Evolutionary conservation across 1,139 yeast genomes (phyloP), one percentile per base, ranked within the genome.

Genomic region (Blastobotrys elegans): DNA sequence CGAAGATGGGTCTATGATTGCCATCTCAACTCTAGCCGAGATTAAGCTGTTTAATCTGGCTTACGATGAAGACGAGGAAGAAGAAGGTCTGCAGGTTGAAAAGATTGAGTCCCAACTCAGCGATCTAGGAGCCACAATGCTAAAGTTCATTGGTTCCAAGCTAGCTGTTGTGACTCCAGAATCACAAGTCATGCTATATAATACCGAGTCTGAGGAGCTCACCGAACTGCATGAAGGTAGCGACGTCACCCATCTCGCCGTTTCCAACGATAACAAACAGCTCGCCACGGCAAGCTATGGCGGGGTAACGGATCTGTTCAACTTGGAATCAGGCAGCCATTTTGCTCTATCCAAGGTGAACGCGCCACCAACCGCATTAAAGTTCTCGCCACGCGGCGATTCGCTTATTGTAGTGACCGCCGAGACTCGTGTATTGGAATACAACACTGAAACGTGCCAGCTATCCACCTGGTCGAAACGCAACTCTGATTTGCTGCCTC

Each of bases 401-500:
- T 77, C 85, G 2, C 67, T 90, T 32, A 64, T 84, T 17, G 80
- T 84, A 8, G 75, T 84, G 24, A 81, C 92, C 3, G 80, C 84
- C 46, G 95, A 87, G 48, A 85, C 84, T 63, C 82, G 79, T 57
- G 65, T 92, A 22, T 76, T 76, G 53, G 97, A 90, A 66, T 83
- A 87, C 56, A 70, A 73, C 42, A 58, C 71, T n/a, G 48, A 37
- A 11, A 51, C 56, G 4, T 54, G 55, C 26, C 49, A 57, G 41
- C 70, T 86, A 53, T 83, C 96, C 0, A 61, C 76, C 6, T 92
- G 98, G 98, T 82, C 95, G 7, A 79, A 79, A 56, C 71, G 76
- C 48, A 88, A 88, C 65, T 76, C 88, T 20, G 94, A 84, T 49
- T 73, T 77, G 48, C 68, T 90, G 53, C 97, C 97, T 3, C 71